Evolutionary conservation across 1,284 basidiomycete species (phyloP), one percentile per base, ranked within the genome.

Genomic region (Ustilago sp.): DNA sequence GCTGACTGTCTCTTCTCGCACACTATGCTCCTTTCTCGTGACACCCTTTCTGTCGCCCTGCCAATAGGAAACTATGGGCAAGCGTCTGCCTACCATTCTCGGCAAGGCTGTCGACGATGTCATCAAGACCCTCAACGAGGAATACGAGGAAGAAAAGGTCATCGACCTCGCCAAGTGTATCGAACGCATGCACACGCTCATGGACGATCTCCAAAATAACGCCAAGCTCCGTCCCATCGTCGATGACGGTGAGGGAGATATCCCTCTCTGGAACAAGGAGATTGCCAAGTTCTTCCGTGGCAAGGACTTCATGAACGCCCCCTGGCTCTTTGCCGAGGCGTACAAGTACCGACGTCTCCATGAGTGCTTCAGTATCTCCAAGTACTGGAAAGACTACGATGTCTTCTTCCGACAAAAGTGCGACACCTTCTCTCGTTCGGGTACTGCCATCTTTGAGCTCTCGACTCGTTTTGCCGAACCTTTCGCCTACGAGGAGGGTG

Each of bases 341-440:
- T 98, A 98, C 90, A 98, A 98, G 88, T 98, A 98, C 87, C 93
- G 95, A 82, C 92, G 94, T 51, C 68, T 99, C 64, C 94, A 94
- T 77, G 95, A 98, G 87, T 95, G 94, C 88, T 98, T 98, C 88
- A 94, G 93, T 76, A 89, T 94, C 72, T 94, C 93, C 89, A 94
- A 93, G 86, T 92, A 91, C 87, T 98, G 94, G 94, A 90, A 90
- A 73, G 90, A 92, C 81, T 97, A 77, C 77, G 82, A 78, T 57
- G 77, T 80, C 64, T 67, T 80, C 91, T 92, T 86, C 79, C 80
- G 85, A 47, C 80, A 87, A 63, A 86, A 88, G 84, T 98, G 94
- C 85, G 95, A 98, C 85, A 98, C 96, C 3, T 98, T 98, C 87
- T 93, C 94, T 31, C 93, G 95, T 77, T 98, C 95, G 0, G 87